Evolutionary conservation across 2,329 filamentous ascomycete genomes (phyloP), one percentile per base, ranked within the genome.

Genomic region (Cyphellophora europaea): DNA sequence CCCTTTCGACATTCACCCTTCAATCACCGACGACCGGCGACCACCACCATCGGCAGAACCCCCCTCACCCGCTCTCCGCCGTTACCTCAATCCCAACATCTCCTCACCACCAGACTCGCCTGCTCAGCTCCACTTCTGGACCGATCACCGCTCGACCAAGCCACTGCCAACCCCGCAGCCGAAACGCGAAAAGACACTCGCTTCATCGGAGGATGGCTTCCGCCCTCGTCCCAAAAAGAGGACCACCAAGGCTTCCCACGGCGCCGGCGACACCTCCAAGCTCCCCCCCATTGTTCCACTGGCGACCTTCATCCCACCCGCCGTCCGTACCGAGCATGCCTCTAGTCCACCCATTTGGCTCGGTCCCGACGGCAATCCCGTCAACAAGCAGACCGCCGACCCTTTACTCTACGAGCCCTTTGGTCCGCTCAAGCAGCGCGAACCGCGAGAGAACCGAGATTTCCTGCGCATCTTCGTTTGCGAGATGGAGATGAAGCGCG

Each of bases 401-500:
- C 73, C 74, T 0, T 57, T 78, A 18, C 59, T 78, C 5, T 70
- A 73, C 47, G 33, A 36, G 15, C 37, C 30, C 6, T 27, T 27
- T 19, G 40, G 33, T 10, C 16, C 30, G 16, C 27, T 30, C n/a
- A 35, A 36, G 6, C 72, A 73, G 45, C 65, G 75, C n/a, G 75
- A 79, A 48, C 70, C 72, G 17, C 62, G 75, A 33, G 75, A 79
- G 49, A 79, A 79, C 52, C 63, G 69, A 44, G 68, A 79, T 48
- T 79, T 79, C 51, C 55, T 79, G 30, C 68, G 75, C 21, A 68
- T 79, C 44, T 72, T 78, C 11, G 75, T 79, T 8, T 61, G 79
- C 31, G 75, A 79, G 55, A 77, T 79, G 74, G 78, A 79, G 52
- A 79, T 79, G 75, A 67, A 74, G 23, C 67, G 74, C 28, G 64